Conservation (phyloP, 306 rosid genomes). For the Lupinus albus region DNA sequence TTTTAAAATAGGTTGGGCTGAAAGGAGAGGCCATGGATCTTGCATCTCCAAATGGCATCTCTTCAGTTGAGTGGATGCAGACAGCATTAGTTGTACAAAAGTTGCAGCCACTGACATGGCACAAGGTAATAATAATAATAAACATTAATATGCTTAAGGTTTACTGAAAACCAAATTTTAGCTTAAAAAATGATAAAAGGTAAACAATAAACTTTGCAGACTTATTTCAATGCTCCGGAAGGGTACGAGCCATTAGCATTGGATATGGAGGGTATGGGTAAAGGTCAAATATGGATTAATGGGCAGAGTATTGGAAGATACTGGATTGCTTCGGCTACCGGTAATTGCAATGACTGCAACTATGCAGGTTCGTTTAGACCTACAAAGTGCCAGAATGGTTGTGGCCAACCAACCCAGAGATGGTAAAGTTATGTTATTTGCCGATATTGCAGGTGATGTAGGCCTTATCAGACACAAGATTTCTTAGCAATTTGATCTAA, state of each 20-base stretch:
- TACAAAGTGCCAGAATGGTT: constrained; percentile 83
- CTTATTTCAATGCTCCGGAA: constrained; percentile 75
- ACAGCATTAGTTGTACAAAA: constrained; percentile 65
- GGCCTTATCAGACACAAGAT: constrained; percentile 16
- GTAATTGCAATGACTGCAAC: constrained; percentile 73
- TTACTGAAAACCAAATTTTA: constrained; percentile 8
- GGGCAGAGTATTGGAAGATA: constrained; percentile 93
- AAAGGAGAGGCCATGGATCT: constrained; percentile 97
- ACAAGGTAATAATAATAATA: constrained; percentile 61
- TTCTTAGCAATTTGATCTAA: constrained; percentile 14
- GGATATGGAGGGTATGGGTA: constrained; percentile 97
- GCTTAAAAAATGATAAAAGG: constrained; percentile 22
- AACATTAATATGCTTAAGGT: constrained; percentile 20
- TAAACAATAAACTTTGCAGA: constrained; percentile 54
- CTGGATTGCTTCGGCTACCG: constrained; percentile 85
- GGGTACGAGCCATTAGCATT: constrained; percentile 92
- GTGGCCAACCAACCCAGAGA: constrained; percentile 91
- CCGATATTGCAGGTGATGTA: constrained; percentile 28
- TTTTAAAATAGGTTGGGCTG: constrained; percentile 75
- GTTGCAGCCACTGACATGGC: constrained; percentile 94
- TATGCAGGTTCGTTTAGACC: constrained; percentile 82
- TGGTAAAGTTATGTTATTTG: constrained; percentile 66
- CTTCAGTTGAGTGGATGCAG: constrained; percentile 85
- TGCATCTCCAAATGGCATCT: constrained; percentile 67
- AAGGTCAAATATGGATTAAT: constrained; percentile 98